phyloP scores from a whole-genome alignment of 805 yeast species.

The Candida coquimbonensis region DNA sequence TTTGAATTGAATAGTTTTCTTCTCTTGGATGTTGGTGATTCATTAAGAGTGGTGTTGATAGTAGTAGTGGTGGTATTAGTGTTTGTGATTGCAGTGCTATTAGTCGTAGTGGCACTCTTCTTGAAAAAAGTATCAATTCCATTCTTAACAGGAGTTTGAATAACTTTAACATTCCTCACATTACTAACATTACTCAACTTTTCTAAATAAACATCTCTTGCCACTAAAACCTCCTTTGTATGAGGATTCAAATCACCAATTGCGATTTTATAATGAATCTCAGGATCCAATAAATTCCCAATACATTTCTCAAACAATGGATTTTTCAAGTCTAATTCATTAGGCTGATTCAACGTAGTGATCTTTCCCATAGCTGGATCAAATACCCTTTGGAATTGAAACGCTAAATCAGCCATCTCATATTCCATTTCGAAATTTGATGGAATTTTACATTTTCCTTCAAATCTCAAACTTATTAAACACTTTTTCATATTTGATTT shows the following conservation, averaged over 20 bases:
- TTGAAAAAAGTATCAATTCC: no score
- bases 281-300: conserved; percentile 33
- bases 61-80: no score
- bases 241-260: conserved; percentile 63
- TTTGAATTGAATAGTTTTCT: conserved; percentile 10
- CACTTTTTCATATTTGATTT: conserved; percentile 48
- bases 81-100: background rate
- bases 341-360: conserved; percentile 54
- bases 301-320: conserved; percentile 30
- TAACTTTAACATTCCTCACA: background rate
- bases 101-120: background rate
- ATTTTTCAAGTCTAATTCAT: conserved; percentile 26
- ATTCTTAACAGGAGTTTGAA: background rate
- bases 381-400: conserved; percentile 79
- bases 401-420: conserved; percentile 65
- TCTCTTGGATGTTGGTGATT: conserved; percentile 20
- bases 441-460: conserved; percentile 54
- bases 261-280: conserved; percentile 51
- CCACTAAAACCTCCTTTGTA: conserved; percentile 10
- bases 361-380: conserved; percentile 48
- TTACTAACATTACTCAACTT: background rate
- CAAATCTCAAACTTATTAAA: conserved; percentile 47
- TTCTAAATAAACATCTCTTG: conserved; percentile 15
- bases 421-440: conserved; percentile 52
- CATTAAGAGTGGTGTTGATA: background rate